Percentiles rank a stretch among this genome's conserved stretches.
phyloP scores from a whole-genome alignment of 2,329 filamentous ascomycete species.

The Talaromyces sp. region DNA sequence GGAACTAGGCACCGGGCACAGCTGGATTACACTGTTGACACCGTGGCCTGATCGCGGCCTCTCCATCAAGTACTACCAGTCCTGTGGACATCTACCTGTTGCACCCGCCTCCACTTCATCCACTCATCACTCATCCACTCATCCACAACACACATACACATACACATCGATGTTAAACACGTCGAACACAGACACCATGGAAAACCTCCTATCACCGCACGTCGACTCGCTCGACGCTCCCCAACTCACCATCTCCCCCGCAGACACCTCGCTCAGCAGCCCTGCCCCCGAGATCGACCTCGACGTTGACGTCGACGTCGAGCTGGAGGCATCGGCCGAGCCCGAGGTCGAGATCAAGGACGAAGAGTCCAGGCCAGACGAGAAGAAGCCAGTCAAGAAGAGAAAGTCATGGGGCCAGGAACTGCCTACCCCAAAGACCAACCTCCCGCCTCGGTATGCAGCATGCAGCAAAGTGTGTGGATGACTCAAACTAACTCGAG shows the following conservation, averaged over 20 bases:
- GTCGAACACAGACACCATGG: constrained; percentile 4
- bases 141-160: background rate
- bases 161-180: background rate
- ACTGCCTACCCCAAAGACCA: constrained; percentile 92
- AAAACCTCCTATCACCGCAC: constrained; percentile 15
- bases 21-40: constrained; percentile 8
- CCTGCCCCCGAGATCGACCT: constrained; percentile 14
- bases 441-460: constrained; percentile 64
- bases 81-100: constrained; percentile 7
- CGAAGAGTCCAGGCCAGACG: constrained; percentile 35
- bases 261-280: constrained; percentile 33
- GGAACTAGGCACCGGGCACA: background rate
- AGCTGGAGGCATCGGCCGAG: background rate
- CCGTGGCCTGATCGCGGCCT: background rate
- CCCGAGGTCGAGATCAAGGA: constrained; percentile 12
- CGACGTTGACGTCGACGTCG: background rate
- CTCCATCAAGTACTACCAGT: background rate
- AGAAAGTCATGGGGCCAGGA: constrained; percentile 98
- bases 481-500: constrained; percentile 10
- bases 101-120: background rate
- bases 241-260: constrained; percentile 35
- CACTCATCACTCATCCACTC: too few relatives aligned
- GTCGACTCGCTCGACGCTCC: constrained; percentile 27
- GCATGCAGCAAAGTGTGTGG: background rate
- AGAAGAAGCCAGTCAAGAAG: constrained; percentile 80